A percentile compares a stretch with the other conserved stretches of the same genome.
Conservation (phyloP, 192 early-diverging fungal genomes). For the Rhizophagus prolifer region DNA sequence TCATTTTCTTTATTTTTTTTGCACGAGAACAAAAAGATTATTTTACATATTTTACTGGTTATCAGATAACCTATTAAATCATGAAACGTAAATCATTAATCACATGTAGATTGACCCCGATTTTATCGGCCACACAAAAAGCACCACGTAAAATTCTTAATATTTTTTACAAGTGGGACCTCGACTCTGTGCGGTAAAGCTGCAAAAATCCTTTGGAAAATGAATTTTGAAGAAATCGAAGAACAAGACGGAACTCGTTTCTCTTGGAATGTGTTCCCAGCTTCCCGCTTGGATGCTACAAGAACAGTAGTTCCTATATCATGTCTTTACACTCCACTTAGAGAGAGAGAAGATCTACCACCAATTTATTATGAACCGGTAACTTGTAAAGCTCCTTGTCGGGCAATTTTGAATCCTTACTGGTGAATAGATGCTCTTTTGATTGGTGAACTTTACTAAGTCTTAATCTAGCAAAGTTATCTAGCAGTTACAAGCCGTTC, state of each 20-base stretch:
- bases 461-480: background rate
- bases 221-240: conserved; percentile 88
- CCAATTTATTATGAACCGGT: conserved; percentile 97
- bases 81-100: no score
- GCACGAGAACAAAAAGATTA: background rate
- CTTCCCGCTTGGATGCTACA: conserved; percentile 91
- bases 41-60: no score
- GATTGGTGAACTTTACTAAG: background rate
- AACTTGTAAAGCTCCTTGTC: conserved; percentile 91
- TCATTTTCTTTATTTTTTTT: conserved; percentile 13
- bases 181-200: no score
- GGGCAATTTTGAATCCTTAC: conserved; percentile 96
- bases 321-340: conserved; percentile 90
- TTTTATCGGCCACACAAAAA: background rate
- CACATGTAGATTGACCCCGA: background rate
- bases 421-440: conserved; percentile 60
- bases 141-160: background rate
- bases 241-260: conserved; percentile 94
- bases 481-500: background rate
- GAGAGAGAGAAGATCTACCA: conserved; percentile 82
- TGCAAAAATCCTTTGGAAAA: conserved; percentile 29
- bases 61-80: no score
- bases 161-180: background rate
- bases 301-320: conserved; percentile 92
- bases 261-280: conserved; percentile 98